phyloP scores from a whole-genome alignment of 2,329 filamentous ascomycete genomes.

The Penicillium sp. region DNA sequence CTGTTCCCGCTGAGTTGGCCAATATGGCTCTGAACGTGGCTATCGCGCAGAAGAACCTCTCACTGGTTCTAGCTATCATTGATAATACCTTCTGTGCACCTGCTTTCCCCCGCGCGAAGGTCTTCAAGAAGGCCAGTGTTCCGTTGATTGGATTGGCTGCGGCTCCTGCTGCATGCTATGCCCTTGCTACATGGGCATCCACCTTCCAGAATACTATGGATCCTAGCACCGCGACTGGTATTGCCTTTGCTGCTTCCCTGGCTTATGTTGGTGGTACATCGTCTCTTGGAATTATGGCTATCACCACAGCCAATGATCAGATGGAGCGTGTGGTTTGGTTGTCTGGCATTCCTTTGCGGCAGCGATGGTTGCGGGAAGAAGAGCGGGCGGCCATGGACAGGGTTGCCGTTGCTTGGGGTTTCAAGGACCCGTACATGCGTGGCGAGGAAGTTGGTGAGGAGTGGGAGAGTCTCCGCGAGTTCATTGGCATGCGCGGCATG shows the following conservation, averaged over 20 bases:
- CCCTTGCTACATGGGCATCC: constrained; percentile 67
- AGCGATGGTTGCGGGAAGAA: constrained; percentile 86
- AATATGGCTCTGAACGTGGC: constrained; percentile 75
- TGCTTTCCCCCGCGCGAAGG: constrained; percentile 45
- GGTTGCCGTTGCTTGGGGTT: constrained; percentile 88
- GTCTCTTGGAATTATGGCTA: constrained; percentile 78
- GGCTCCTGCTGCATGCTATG: constrained; percentile 55
- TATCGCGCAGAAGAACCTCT: constrained; percentile 75
- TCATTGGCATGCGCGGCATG: constrained; percentile 81
- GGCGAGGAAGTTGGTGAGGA: constrained; percentile 91
- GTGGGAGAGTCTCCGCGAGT: constrained; percentile 84
- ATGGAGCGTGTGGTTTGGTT: constrained; percentile 94
- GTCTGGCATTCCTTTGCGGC: constrained; percentile 73
- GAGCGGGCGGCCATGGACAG: constrained; percentile 85
- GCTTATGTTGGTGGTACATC: constrained; percentile 81
- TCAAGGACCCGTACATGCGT: constrained; percentile 73
- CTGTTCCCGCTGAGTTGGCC: constrained; percentile 70
- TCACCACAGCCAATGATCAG: constrained; percentile 88
- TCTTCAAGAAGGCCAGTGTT: constrained; percentile 44
- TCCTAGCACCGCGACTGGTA: constrained; percentile 68
- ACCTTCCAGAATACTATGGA: constrained; percentile 76
- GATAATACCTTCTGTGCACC: constrained; percentile 56
- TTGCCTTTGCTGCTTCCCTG: constrained; percentile 77
- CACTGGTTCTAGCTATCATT: constrained; percentile 76
- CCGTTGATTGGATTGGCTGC: constrained; percentile 41